Evolutionary conservation across 768 basidiomycete genomes (phyloP), one percentile per base, ranked within the genome.

Genomic region (Podaxis sp.): DNA sequence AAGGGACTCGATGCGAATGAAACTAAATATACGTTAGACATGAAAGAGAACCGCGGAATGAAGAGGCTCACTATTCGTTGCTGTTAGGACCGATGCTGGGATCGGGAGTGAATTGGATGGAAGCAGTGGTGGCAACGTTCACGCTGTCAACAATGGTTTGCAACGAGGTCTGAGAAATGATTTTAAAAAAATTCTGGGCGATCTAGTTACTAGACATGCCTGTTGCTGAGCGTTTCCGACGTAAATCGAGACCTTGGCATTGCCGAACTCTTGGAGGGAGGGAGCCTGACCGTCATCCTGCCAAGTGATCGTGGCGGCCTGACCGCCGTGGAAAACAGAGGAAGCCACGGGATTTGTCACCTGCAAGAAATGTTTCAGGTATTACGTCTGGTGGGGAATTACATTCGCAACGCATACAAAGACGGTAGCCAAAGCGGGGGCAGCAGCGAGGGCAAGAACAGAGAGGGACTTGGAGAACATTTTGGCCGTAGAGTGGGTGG

Each of bases 1-100:
- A 38, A 80, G 66, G 0, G 92, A 93, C 62, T 89, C 83, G 69
- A 90, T 76, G 53, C 91, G 90, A 70, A 95, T 82, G 79, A 95
- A 95, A 79, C 90, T 91, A 62, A 2, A 24, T 20, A 26, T 17
- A 37, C 2, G 46, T 68, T 51, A 68, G 46, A 62, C 44, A 49
- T 11, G 17, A 41, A 57, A 41, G 24, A 41, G 40, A 13, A 13
- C 38, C 2, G 10, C 28, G 56, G n/a, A 33, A 22, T 33, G 36
- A 24, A 22, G 24, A 33, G 13, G 71, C 84, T 41, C 63, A 90
- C 87, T 91, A 91, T 71, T 82, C 69, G 51, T 57, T 46, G 68
- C 78, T 73, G 71, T 85, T 75, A 15, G 88, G 83, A 2, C 90
- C 90, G 55, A 85, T 83, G 49, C 70, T 67, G 0, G 80, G 64